Conservation (phyloP, 352 stramenopile genomes). For the Pythium sp. region DNA sequence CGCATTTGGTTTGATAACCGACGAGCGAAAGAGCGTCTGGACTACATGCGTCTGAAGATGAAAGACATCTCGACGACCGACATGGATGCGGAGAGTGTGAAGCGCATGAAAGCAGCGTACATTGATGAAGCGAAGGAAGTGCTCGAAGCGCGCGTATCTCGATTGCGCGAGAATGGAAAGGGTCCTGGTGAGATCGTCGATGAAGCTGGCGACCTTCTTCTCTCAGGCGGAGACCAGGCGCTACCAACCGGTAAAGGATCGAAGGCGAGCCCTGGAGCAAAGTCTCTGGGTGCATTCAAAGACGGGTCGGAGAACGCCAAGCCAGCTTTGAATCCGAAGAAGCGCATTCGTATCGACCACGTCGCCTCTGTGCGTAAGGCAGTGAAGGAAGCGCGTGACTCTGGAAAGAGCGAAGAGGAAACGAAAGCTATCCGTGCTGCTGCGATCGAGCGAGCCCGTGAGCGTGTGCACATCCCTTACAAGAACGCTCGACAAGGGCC, state of each 20-base stretch:
- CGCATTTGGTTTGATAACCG: conserved; percentile 89
- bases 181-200: conserved; percentile 73
- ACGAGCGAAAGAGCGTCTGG: conserved; percentile 76
- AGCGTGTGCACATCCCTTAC: conserved; percentile 76
- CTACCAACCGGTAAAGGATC: conserved; percentile 34
- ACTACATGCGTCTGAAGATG: conserved; percentile 90
- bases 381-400: conserved; percentile 71
- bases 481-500: conserved; percentile 72
- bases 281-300: conserved; percentile 22
- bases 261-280: conserved; percentile 35
- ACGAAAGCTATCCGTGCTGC: conserved; percentile 61
- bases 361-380: conserved; percentile 81
- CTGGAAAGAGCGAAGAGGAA: conserved; percentile 76
- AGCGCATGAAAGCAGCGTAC: conserved; percentile 86
- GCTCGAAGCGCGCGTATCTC: conserved; percentile 76
- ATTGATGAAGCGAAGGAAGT: conserved; percentile 89
- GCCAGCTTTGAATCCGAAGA: conserved; percentile 52
- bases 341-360: conserved; percentile 84
- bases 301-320: conserved; percentile 11
- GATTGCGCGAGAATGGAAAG: conserved; percentile 75
- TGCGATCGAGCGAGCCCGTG: conserved; percentile 72
- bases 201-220: conserved; percentile 68
- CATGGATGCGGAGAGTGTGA: conserved; percentile 82
- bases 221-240: conserved; percentile 43
- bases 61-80: conserved; percentile 83